Base-by-base conservation (phyloP, 192 early-diverging fungal species). In the Funneliformis mosseae region DNA sequence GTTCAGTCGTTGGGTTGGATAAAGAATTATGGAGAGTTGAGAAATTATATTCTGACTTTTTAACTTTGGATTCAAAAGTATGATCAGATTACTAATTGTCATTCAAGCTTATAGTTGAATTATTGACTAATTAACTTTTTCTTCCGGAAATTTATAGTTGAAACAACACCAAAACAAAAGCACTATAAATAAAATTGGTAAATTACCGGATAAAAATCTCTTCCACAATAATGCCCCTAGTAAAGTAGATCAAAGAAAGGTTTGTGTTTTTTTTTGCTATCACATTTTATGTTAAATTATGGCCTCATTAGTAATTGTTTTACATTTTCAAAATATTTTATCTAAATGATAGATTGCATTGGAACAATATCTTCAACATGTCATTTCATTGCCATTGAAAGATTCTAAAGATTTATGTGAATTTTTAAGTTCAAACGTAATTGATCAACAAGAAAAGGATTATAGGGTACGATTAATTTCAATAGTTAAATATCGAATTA, bases 41-140 rank as follows among this genome's bases (percentile, higher is more conserved):
- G 81, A 98, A 98, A 83, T 85, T 91, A 42, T 97, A 96, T 82
- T 90, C 91, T 3, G 96, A 98, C 82, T 96, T 98, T 85, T 80
- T 95, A 45, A 78, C 86, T 38, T 85, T 98, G 27, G 95, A 98
- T 86, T 85, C 84, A 48, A 92, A 93, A 90, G 93, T 96, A 84
- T 85, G 76, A 33, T 61, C 11, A 38, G 21, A 41, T 11, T 28
- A 81, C 33, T 14, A 23, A 23, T 18, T 27, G 8, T 7, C 64
- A 11, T 14, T 27, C 16, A 73, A 14, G 28, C 27, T 48, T 50
- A 48, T 73, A 45, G 14, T 12, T 48, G 25, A 28, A 16, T 42
- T n/a, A 33, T 25, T 18, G 23, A 41, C 64, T 43, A 80, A 74
- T 77, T 43, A 7, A 68, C 23, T 41, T 78, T 39, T 60, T 66